phyloP scores from a whole-genome alignment of 169 alveolate species.

The Cryptosporidium parvum region DNA sequence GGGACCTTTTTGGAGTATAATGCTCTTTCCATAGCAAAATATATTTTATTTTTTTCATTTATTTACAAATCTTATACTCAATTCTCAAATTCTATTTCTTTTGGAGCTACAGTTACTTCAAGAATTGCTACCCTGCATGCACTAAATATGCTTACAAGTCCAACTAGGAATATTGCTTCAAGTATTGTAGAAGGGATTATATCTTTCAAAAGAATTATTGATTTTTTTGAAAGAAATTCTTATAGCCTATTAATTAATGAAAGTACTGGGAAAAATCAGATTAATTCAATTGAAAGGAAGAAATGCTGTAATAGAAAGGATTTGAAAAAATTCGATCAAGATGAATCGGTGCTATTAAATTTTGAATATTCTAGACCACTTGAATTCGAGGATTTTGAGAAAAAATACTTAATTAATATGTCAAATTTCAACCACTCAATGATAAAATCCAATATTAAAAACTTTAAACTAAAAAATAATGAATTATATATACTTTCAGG shows the following conservation, averaged over 20 bases:
- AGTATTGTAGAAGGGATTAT: slow-evolving; percentile 40
- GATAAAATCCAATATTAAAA: background rate
- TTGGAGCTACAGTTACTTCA: background rate
- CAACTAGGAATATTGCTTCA: slow-evolving; percentile 50
- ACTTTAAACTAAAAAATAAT: background rate
- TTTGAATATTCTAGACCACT: background rate
- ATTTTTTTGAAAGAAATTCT: slow-evolving; percentile 9
- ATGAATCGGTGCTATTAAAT: slow-evolving; percentile 1
- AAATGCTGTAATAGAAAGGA: background rate
- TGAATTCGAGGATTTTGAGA: background rate
- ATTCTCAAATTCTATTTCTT: background rate
- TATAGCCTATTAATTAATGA: background rate
- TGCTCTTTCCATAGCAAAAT: slow-evolving; percentile 34
- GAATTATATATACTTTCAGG: slow-evolving; percentile 48
- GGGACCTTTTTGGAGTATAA: slow-evolving; percentile 70
- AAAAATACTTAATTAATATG: background rate
- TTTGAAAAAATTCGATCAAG: background rate
- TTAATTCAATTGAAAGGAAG: background rate
- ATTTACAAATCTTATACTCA: background rate
- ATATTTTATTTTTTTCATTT: slow-evolving; percentile 24
- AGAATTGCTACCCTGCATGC: slow-evolving; percentile 55
- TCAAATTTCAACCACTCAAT: background rate
- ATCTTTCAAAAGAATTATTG: slow-evolving; percentile 13
- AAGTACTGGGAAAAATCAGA: background rate
- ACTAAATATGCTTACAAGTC: slow-evolving; percentile 12